Evolutionary conservation across 2,329 filamentous ascomycete species (phyloP).

Genomic region (Daldinia sp.): DNA sequence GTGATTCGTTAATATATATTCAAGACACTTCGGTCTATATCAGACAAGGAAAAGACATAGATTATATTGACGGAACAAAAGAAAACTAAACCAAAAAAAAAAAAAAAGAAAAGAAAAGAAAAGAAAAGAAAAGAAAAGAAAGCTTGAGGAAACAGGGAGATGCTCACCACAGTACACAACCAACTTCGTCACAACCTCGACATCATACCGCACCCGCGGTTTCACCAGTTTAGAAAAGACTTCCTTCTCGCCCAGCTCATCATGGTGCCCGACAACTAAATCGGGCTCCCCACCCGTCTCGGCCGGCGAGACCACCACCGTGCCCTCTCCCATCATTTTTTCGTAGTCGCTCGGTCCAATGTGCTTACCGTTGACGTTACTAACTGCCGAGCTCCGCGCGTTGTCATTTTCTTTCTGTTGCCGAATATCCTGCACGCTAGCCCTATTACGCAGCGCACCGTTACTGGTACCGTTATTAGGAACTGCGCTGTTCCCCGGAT

Average conservation of each 20-base stretch:
- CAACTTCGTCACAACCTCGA: conserved; percentile 97
- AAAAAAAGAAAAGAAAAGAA: too few species aligned
- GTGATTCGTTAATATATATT: neutral
- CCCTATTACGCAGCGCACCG: conserved; percentile 54
- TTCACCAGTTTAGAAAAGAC: conserved; percentile 86
- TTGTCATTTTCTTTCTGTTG: neutral
- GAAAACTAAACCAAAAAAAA: too few species aligned
- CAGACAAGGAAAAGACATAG: neutral
- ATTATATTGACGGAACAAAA: neutral
- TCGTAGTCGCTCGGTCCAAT: conserved; percentile 68
- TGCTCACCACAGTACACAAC: conserved; percentile 88
- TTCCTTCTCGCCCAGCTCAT: conserved; percentile 72
- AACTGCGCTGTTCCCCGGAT: neutral
- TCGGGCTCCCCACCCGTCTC: conserved; percentile 48
- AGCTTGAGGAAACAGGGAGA: neutral
- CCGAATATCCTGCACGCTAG: conserved; percentile 53
- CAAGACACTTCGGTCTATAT: neutral
- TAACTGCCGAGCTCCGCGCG: conserved; percentile 3
- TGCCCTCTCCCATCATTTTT: conserved; percentile 75
- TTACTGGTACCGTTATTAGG: conserved; percentile 49
- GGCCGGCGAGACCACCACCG: conserved; percentile 51
- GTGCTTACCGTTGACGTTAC: neutral
- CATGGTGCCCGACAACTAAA: conserved; percentile 52
- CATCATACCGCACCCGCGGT: conserved; percentile 92
- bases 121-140: neutral